Percentiles rank a stretch among this genome's conserved stretches.
Evolutionary conservation across 805 yeast species (phyloP).

Genomic region (Candida sithepensis): DNA sequence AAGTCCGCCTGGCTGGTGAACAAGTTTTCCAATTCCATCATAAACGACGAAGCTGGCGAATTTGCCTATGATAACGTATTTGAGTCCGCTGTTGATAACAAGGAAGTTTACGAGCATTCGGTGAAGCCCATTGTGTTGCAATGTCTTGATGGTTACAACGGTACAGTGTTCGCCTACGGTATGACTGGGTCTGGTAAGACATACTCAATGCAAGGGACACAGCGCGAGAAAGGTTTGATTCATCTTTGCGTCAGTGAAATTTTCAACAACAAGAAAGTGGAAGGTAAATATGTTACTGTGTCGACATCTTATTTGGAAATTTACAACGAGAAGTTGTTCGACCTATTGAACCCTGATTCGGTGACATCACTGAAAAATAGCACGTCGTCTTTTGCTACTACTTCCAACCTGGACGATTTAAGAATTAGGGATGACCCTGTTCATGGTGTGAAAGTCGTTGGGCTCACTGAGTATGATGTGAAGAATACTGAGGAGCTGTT

Average conservation of each 20-base stretch:
- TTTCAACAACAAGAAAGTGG: conserved; percentile 42
- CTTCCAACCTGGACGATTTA: conserved; percentile 43
- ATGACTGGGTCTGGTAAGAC: conserved; percentile 95
- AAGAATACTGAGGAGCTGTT: conserved; percentile 56
- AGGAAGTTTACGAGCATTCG: conserved; percentile 53
- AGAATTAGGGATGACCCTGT: conserved; percentile 73
- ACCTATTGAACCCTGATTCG: conserved; percentile 50
- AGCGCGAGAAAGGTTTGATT: conserved; percentile 64
- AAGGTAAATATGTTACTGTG: conserved; percentile 39
- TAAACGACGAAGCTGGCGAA: conserved; percentile 54
- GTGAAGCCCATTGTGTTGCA: conserved; percentile 53
- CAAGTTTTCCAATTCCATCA: conserved; percentile 35
- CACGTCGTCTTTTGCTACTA: conserved; percentile 5
- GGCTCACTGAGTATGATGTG: conserved; percentile 63
- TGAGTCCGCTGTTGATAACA: conserved; percentile 49
- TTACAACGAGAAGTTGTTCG: conserved; percentile 83
- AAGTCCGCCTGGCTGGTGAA: conserved; percentile 43
- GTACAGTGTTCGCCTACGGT: conserved; percentile 90
- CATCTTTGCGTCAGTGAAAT: conserved; percentile 61
- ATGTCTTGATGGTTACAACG: conserved; percentile 73
- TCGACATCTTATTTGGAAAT: conserved; percentile 77
- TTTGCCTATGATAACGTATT: conserved; percentile 81
- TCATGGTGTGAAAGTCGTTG: conserved; percentile 71
- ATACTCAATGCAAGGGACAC: conserved; percentile 75
- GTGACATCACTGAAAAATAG: conserved; percentile 18